Percentiles rank a stretch among this genome's conserved stretches.
Evolutionary conservation across 1,284 basidiomycete genomes (phyloP).

Genomic region (Serendipita sp.): DNA sequence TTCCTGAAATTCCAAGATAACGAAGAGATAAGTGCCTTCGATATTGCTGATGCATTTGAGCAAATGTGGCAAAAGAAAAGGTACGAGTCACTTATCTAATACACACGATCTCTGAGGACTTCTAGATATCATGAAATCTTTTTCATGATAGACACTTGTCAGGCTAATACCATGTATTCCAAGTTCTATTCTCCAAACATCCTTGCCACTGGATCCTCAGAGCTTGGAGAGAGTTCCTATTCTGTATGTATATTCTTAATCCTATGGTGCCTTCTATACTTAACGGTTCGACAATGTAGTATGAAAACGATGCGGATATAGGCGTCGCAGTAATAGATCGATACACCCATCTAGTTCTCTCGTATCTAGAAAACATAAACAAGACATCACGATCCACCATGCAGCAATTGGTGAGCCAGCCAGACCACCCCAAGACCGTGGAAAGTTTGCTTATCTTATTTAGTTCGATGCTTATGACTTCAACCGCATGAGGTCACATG

Average conservation of each 20-base stretch:
- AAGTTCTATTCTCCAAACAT: slow-evolving; percentile 94
- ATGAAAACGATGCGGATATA: slow-evolving; percentile 85
- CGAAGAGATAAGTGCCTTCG: slow-evolving; percentile 92
- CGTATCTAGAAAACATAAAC: slow-evolving; percentile 84
- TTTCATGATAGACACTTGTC: slow-evolving; percentile 98
- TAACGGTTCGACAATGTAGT: slow-evolving; percentile 29
- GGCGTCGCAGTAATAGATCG: slow-evolving; percentile 93
- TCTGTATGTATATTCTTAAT: slow-evolving; percentile 42
- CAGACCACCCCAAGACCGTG: slow-evolving; percentile 11
- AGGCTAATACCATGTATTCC: slow-evolving; percentile 91
- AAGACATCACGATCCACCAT: slow-evolving; percentile 76
- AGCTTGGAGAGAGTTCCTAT: slow-evolving; percentile 85
- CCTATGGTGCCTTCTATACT: not conserved
- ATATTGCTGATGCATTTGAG: slow-evolving; percentile 91
- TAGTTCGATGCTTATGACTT: slow-evolving; percentile 75
- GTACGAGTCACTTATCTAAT: slow-evolving; percentile 26
- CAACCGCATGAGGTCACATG: slow-evolving; percentile 63
- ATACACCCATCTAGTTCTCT: slow-evolving; percentile 84
- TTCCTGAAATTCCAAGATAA: slow-evolving; percentile 99
- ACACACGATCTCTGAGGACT: not conserved
- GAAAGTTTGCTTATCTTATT: not conserved
- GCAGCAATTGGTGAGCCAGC: slow-evolving; percentile 61
- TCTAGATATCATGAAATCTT: slow-evolving; percentile 88
- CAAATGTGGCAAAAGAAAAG: slow-evolving; percentile 97
- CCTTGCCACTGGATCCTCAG: slow-evolving; percentile 81